Conservation (phyloP, 2,329 filamentous ascomycete species). For the Colletotrichum cereale region DNA sequence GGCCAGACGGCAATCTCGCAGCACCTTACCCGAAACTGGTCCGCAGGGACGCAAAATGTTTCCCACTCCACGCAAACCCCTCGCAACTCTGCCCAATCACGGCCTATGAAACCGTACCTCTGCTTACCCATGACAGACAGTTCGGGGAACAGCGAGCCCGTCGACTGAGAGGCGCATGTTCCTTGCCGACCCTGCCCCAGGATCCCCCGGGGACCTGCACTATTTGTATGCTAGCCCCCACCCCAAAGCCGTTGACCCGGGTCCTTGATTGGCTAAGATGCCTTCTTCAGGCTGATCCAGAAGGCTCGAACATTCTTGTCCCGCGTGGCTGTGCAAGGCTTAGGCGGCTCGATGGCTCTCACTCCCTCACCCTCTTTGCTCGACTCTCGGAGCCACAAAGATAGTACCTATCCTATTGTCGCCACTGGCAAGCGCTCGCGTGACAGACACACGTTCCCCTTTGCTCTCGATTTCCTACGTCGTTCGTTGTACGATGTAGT, state of each 20-base stretch:
- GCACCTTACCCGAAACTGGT: conserved; percentile 22
- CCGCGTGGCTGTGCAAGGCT: conserved; percentile 38
- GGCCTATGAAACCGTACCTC: neutral
- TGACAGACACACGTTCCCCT: conserved; percentile 18
- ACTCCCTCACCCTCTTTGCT: neutral
- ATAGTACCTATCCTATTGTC: neutral
- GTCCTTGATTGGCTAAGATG: conserved; percentile 23
- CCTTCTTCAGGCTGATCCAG: conserved; percentile 4
- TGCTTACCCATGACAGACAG: neutral
- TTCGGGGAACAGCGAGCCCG: neutral
- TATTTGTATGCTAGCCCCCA: conserved; percentile 18
- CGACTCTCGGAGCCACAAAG: neutral
- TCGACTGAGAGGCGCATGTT: conserved; percentile 16
- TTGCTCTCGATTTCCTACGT: conserved; percentile 1
- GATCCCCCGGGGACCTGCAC: conserved; percentile 32
- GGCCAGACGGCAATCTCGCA: conserved; percentile 22
- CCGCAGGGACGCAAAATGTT: conserved; percentile 21
- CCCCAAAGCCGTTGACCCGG: neutral
- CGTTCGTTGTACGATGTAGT: conserved; percentile 9
- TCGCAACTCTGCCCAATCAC: conserved; percentile 25
- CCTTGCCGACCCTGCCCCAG: conserved; percentile 21
- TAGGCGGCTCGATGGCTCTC: conserved; percentile 3
- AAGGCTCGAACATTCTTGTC: conserved; percentile 11
- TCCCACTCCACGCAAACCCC: conserved; percentile 6
- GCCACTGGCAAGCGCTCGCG: conserved; percentile 30